phyloP scores from a whole-genome alignment of 345 rosid species.

The Aquilaria sinensis region DNA sequence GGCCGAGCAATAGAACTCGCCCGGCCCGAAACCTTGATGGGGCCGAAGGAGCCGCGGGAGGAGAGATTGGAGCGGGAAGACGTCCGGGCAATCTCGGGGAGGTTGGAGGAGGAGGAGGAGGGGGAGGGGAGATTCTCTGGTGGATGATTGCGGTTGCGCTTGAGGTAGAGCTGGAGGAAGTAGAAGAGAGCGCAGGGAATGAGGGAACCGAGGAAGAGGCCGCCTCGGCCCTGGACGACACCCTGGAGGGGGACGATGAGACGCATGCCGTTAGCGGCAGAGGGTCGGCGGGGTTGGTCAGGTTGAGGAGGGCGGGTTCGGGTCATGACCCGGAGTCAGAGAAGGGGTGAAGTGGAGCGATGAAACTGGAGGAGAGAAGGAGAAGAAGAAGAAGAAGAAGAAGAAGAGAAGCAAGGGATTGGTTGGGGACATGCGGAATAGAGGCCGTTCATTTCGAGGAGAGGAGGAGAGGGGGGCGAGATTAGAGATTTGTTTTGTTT shows the following conservation, averaged over 20 bases:
- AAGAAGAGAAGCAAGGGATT: no score
- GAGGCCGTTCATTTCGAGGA: conserved; percentile 8
- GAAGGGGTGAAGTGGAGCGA: no score
- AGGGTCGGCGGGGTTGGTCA: conserved; percentile 7
- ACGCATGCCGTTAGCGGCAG: conserved; percentile 50
- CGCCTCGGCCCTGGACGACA: conserved; percentile 76
- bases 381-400: no score
- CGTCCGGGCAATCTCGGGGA: conserved; percentile 44
- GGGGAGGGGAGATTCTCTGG: conserved; percentile 36
- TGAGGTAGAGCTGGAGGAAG: conserved; percentile 64
- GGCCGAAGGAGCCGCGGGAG: conserved; percentile 49
- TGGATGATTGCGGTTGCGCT: conserved; percentile 47
- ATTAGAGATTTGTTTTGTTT: conserved; percentile 9
- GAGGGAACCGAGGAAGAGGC: conserved; percentile 69
- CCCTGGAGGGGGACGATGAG: conserved; percentile 81
- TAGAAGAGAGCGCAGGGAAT: conserved; percentile 88
- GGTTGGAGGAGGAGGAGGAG: conserved; percentile 34
- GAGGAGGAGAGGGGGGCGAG: not conserved
- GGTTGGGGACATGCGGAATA: not conserved
- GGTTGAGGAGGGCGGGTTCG: conserved; percentile 13
- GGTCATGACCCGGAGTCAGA: conserved; percentile 23
- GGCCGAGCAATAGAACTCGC: conserved; percentile 53
- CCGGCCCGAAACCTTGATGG: conserved; percentile 49
- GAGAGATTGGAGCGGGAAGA: conserved; percentile 46
- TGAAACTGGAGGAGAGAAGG: no score